Percentiles rank a stretch among this genome's conserved stretches.
phyloP scores from a whole-genome alignment of 192 early-diverging fungal species.

The Geranomyces michiganensis region DNA sequence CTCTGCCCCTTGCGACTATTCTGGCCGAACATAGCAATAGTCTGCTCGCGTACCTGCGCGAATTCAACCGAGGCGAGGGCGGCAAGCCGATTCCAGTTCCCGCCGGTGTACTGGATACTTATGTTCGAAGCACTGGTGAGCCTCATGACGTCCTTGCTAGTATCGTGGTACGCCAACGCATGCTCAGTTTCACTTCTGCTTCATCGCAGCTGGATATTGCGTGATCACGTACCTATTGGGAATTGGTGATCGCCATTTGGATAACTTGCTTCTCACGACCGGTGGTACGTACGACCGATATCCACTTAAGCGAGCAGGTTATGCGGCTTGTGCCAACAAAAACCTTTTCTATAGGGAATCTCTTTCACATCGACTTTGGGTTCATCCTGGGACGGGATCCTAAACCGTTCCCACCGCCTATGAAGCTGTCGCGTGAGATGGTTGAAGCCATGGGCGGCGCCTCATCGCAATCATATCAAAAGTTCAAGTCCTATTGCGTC shows the following conservation, averaged over 20 bases:
- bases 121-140: slow-evolving; percentile 90
- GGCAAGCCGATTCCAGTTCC: slow-evolving; percentile 50
- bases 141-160: neutral
- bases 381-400: slow-evolving; percentile 98
- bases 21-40: slow-evolving; percentile 85
- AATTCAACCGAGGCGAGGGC: slow-evolving; percentile 69
- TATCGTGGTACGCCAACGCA: neutral
- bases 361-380: slow-evolving; percentile 99
- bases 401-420: slow-evolving; percentile 99
- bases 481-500: slow-evolving; percentile 92
- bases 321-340: too few species aligned
- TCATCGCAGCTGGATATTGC: slow-evolving; percentile 85
- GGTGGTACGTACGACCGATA: slow-evolving; percentile 74
- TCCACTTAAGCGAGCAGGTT: too few species aligned
- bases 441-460: slow-evolving; percentile 99
- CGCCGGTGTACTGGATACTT: slow-evolving; percentile 87
- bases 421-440: slow-evolving; percentile 99
- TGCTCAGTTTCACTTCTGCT: neutral
- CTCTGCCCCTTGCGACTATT: slow-evolving; percentile 84
- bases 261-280: slow-evolving; percentile 90
- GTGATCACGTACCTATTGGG: slow-evolving; percentile 98
- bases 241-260: slow-evolving; percentile 97
- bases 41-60: slow-evolving; percentile 77
- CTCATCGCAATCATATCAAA: slow-evolving; percentile 82
- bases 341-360: slow-evolving; percentile 53